These are phyloP conservation scores for grape (Vitis vinifera) DNA, from an alignment of 164 flowering plant genomes.

Conservation along the genomic window ASM3070453v1 NC_081818.1:510501-511000, in stretches of 20 bases:
- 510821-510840: slow-evolving; percentile 79
- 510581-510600: slow-evolving; percentile 71
- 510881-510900: too few relatives aligned
- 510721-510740: slow-evolving; percentile 85
- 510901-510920: too few relatives aligned
- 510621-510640: slow-evolving; percentile 78
- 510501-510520: background rate
- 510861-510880: background rate
- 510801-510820: slow-evolving; percentile 76
- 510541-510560: slow-evolving; percentile 44
- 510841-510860: slow-evolving; percentile 50
- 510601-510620: slow-evolving; percentile 63
- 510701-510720: slow-evolving; percentile 87
- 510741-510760: slow-evolving; percentile 89
- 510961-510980: too few relatives aligned
- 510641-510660: slow-evolving; percentile 78
- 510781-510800: slow-evolving; percentile 72
- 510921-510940: background rate
- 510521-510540: slow-evolving; percentile 1
- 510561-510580: slow-evolving; percentile 74
- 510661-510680: slow-evolving; percentile 87
- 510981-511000: too few relatives aligned
- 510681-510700: slow-evolving; percentile 80
- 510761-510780: slow-evolving; percentile 60
- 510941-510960: background rate